Base-by-base conservation (phyloP, 768 basidiomycete species). In the Lentinula lateritia region DNA sequence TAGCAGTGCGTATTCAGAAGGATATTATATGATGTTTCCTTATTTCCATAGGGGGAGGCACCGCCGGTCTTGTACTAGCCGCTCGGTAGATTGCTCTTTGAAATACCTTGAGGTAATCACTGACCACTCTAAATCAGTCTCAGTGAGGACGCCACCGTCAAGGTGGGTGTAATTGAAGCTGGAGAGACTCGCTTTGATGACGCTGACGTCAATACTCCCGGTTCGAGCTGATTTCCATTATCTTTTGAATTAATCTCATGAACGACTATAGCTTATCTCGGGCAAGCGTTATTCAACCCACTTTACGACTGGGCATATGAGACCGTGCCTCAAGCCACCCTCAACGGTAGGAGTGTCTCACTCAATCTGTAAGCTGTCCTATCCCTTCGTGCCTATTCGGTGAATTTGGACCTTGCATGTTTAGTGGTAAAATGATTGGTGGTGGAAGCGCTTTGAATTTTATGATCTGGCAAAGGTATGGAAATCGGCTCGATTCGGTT, bases 401-500 rank as follows among this genome's bases (percentile, higher is more conserved):
- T 28, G 7, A 8, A 18, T n/a, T 18, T 23, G 2, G 39, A 20
- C 35, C 13, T 36, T 50, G 42, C n/a, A 18, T 48, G 13, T 18
- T 15, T 46, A 69, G 68, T n/a, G 68, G 68, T 16, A 69, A 69
- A 50, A 56, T 69, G 32, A 36, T 69, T 28, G 68, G 68, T 38
- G 68, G 68, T 0, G 64, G 65, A 35, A 62, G 61, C 20, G 66
- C 64, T 2, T 16, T 69, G 12, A 69, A 69, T 58, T 69, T 65
- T 42, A 58, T 69, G 28, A 64, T 66, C 32, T 65, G 58, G 63
- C 60, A 58, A 35, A 66, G 28, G 28, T 28, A 3, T 3, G 28
- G 28, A 28, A 28, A 28, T 3, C 3, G 3, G 28, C 28, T 28
- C 28, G 28, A 28, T 28, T 28, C 28, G 3, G 3, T 3, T 28